A percentile compares a stretch with the other conserved stretches of the same genome.
Evolutionary conservation across 23 red algal species (phyloP).

Genomic region (Gracilaria gracilis): DNA sequence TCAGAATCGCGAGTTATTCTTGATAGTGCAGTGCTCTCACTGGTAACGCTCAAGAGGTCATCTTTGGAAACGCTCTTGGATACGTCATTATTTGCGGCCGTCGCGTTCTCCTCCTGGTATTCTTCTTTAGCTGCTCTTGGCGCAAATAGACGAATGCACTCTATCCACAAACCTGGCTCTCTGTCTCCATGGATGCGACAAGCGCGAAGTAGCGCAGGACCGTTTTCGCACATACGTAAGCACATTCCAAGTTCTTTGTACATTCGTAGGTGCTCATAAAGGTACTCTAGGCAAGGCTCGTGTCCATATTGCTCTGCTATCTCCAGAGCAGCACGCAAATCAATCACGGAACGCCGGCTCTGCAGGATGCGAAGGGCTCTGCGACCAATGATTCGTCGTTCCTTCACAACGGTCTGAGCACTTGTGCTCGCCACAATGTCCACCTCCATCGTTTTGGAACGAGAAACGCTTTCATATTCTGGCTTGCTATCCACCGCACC

Average conservation of each 20-base stretch:
- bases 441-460: not conserved
- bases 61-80: not conserved
- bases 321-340: constrained; percentile 65
- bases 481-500: not conserved
- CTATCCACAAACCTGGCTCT: constrained; percentile 78
- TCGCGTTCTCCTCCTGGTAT: constrained; percentile 1
- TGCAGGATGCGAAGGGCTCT: constrained; percentile 76
- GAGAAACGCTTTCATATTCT: constrained; percentile 21
- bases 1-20: not conserved
- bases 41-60: not conserved
- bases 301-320: constrained; percentile 86
- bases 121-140: constrained; percentile 45
- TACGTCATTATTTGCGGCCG: not conserved
- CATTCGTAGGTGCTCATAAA: constrained; percentile 81
- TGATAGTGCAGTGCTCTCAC: constrained; percentile 17
- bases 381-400: constrained; percentile 36
- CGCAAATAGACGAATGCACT: constrained; percentile 65
- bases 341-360: constrained; percentile 63
- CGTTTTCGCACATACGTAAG: constrained; percentile 65
- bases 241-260: constrained; percentile 78
- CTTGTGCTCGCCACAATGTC: not conserved
- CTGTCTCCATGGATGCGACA: constrained; percentile 79
- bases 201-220: constrained; percentile 59
- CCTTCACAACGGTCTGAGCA: constrained; percentile 8
- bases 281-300: constrained; percentile 66